Evolutionary conservation across 78 protist species (phyloP).

Genomic region (Dictyostelium brefeldianum): DNA sequence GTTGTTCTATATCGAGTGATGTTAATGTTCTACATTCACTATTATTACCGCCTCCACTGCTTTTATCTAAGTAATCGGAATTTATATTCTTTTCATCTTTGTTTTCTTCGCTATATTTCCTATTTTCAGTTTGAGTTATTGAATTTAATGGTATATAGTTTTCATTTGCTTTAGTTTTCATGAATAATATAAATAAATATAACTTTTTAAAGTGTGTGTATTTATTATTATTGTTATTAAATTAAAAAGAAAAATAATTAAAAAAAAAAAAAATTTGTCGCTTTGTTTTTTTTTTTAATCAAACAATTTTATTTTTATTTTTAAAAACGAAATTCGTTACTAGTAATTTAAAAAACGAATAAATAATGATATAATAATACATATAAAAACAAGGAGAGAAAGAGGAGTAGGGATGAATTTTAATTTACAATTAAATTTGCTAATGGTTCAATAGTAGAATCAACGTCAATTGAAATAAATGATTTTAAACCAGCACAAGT

Average conservation of each 20-base stretch:
- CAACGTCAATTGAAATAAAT: constrained; percentile 35
- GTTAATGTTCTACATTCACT: neutral
- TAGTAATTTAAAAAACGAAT: too few species aligned
- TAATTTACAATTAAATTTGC: constrained; percentile 62
- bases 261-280: neutral
- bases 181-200: neutral
- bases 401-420: neutral
- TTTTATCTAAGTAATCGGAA: neutral
- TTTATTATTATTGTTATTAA: too few species aligned
- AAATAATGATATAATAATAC: too few species aligned
- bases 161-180: neutral
- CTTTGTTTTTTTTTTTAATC: neutral
- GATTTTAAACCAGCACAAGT: constrained; percentile 79
- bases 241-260: neutral
- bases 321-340: neutral
- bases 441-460: constrained; percentile 32
- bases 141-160: neutral
- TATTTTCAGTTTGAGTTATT: neutral
- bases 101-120: neutral
- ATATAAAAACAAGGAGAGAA: too few species aligned
- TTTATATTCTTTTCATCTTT: neutral
- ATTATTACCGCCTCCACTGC: neutral
- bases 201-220: neutral
- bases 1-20: neutral
- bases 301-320: neutral